Base-by-base conservation (phyloP, 257 asterid species). In the Mitragyna speciosa region DNA sequence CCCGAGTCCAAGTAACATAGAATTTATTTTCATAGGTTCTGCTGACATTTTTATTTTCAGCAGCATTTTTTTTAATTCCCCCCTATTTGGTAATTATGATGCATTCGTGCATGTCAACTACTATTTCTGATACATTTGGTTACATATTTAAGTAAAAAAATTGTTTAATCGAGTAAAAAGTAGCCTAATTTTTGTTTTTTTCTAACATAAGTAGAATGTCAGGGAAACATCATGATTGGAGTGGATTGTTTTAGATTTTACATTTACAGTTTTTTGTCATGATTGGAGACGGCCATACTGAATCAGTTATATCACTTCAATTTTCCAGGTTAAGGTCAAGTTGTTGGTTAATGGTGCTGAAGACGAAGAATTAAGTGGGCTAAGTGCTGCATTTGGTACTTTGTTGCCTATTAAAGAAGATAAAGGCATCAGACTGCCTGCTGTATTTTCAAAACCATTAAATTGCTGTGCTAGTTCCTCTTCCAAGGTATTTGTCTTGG, bases 301-400 rank as follows among this genome's bases (percentile, higher is more conserved):
- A 82, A 66, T 52, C 30, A 24, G 11, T 70, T 73, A 24, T 69
- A 39, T 76, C 56, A 26, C n/a, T 78, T 22, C 33, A 16, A 56
- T 80, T 63, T 73, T 79, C 75, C 89, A 93, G 98, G 95, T 88
- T 80, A 91, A 90, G 89, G 91, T 92, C 79, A 85, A 87, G 82
- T 81, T 83, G 69, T 89, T 93, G 97, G 87, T 86, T 52, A 83
- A 90, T 89, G 96, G 92, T 51, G 85, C 68, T 69, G 95, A 88
- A 78, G 86, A 86, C 82, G 89, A 91, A 52, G 24, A 89, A 28
- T 78, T 93, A 56, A 91, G 76, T 80, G 99, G 96, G 58, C 67
- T 87, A 75, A 86, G 86, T 84, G 98, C 97, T 11, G 90, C 94
- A 77, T 96, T 94, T 86, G 97, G 99, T 79, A 84, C 96, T 61